Evolutionary conservation across 768 basidiomycete genomes (phyloP).

Genomic region (Leucocoprinus sp.): DNA sequence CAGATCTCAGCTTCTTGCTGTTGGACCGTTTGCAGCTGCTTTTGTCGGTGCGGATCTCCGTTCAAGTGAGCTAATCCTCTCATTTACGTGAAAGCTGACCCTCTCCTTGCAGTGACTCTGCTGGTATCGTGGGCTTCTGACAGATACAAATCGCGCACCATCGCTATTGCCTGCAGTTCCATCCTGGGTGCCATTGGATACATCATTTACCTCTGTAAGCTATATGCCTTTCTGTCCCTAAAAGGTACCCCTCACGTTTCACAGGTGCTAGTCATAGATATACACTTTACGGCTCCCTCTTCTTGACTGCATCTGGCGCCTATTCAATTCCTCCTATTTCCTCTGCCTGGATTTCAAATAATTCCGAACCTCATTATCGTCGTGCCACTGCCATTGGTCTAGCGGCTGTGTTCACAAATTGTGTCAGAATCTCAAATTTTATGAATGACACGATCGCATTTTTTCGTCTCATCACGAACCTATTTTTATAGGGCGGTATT

Average conservation of each 20-base stretch:
- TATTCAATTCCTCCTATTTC: conserved; percentile 33
- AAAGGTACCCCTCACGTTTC: neutral
- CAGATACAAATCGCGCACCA: conserved; percentile 12
- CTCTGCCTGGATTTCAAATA: conserved; percentile 43
- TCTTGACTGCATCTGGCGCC: conserved; percentile 33
- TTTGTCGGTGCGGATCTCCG: conserved; percentile 8
- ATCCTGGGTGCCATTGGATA: conserved; percentile 23
- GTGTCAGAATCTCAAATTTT: neutral
- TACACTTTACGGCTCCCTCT: conserved; percentile 38
- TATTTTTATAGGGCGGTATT: conserved; percentile 7
- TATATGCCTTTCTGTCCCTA: neutral
- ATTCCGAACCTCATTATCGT: conserved; percentile 37
- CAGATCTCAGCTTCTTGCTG: conserved; percentile 10
- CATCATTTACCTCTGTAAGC: conserved; percentile 29
- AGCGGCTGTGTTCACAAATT: conserved; percentile 32
- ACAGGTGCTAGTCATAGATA: conserved; percentile 4
- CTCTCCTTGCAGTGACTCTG: conserved; percentile 2
- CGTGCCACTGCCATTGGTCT: conserved; percentile 41
- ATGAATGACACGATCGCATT: neutral
- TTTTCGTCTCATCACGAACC: neutral
- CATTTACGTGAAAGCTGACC: neutral
- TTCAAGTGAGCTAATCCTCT: neutral
- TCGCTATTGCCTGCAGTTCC: conserved; percentile 21
- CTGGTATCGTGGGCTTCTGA: conserved; percentile 10
- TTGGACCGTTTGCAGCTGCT: conserved; percentile 11